phyloP scores from a whole-genome alignment of 768 basidiomycete genomes.

The Pleurotus sapidus region DNA sequence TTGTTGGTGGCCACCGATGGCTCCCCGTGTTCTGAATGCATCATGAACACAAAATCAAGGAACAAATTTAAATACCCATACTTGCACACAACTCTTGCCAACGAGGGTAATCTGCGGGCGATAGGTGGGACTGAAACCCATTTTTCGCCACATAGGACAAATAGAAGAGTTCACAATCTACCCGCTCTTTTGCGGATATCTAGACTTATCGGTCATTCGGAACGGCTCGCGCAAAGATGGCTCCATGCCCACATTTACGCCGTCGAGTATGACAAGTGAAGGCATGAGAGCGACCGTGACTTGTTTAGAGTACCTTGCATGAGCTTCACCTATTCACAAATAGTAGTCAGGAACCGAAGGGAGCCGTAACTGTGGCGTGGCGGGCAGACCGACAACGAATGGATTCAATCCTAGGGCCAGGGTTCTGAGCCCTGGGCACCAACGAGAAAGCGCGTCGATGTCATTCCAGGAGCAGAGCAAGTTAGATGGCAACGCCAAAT shows the following conservation, averaged over 20 bases:
- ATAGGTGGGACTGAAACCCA: slow-evolving; percentile 34
- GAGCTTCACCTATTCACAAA: slow-evolving; percentile 29
- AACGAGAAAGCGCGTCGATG: slow-evolving; percentile 61
- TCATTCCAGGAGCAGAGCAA: slow-evolving; percentile 53
- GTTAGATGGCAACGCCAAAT: slow-evolving; percentile 67
- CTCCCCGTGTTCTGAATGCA: slow-evolving; percentile 52
- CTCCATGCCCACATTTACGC: slow-evolving; percentile 47
- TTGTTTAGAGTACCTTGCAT: slow-evolving; percentile 46
- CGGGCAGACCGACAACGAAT: slow-evolving; percentile 47
- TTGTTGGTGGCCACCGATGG: slow-evolving; percentile 33
- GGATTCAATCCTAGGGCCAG: slow-evolving; percentile 66
- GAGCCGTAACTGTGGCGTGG: not conserved
- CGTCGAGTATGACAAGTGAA: slow-evolving; percentile 61
- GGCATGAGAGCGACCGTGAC: slow-evolving; percentile 67
- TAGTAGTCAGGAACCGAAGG: slow-evolving; percentile 6
- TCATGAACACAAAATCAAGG: not conserved
- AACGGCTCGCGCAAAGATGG: slow-evolving; percentile 4
- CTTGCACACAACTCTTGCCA: slow-evolving; percentile 64
- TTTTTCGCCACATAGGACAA: slow-evolving; percentile 59
- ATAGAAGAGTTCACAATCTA: slow-evolving; percentile 84
- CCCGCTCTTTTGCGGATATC: slow-evolving; percentile 69
- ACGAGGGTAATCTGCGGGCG: slow-evolving; percentile 48
- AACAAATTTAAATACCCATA: slow-evolving; percentile 27
- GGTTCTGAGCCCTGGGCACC: slow-evolving; percentile 67
- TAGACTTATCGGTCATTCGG: slow-evolving; percentile 22